Evolutionary conservation across 179 eudicot species (phyloP).

Genomic region (Kewa caespitosa): DNA sequence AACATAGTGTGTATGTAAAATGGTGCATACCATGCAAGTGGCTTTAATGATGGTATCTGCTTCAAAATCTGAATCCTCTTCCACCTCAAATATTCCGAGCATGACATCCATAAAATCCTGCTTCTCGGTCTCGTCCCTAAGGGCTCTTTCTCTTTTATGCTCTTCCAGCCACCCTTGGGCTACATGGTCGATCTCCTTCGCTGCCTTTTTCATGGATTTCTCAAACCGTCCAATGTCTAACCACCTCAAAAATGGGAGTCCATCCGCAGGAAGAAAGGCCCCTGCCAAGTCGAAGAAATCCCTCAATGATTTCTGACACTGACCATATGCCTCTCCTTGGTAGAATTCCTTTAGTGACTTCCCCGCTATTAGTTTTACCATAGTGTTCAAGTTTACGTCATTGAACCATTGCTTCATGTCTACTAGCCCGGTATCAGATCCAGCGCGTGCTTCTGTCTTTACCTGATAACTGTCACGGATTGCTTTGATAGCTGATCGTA

Average conservation of each 20-base stretch:
- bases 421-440: background rate
- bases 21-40: constrained; percentile 25
- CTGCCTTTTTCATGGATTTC: constrained; percentile 31
- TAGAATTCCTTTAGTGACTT: constrained; percentile 18
- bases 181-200: constrained; percentile 27
- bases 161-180: constrained; percentile 34
- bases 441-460: background rate
- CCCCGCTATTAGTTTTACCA: constrained; percentile 19
- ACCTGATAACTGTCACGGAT: background rate
- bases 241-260: constrained; percentile 34
- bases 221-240: constrained; percentile 41
- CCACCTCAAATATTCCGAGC: constrained; percentile 11
- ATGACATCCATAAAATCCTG: constrained; percentile 32
- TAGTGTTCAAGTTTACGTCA: constrained; percentile 22
- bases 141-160: constrained; percentile 15
- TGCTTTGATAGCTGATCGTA: constrained; percentile 17
- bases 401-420: constrained; percentile 32
- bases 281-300: constrained; percentile 31
- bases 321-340: constrained; percentile 7
- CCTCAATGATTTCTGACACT: constrained; percentile 17
- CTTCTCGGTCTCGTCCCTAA: constrained; percentile 9
- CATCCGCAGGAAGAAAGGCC: constrained; percentile 26
- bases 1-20: background rate
- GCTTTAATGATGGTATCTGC: constrained; percentile 22
- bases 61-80: background rate